Conservation (phyloP, 306 rosid genomes). For the Inga leiocalycina region DNA sequence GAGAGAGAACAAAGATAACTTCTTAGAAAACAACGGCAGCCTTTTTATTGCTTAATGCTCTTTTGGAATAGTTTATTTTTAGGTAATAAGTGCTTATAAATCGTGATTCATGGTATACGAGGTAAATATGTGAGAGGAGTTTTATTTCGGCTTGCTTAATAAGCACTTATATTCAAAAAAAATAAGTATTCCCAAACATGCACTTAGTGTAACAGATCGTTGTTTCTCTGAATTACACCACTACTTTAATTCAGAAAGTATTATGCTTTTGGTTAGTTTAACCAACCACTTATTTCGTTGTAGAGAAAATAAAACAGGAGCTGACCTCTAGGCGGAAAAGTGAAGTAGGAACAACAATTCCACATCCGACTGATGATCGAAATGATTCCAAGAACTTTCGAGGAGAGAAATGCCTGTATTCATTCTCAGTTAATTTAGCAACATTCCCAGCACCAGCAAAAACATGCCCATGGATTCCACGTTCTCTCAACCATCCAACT, state of each 20-base stretch:
- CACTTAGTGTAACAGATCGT: neutral
- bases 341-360: slow-evolving; percentile 84
- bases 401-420: slow-evolving; percentile 66
- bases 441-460: slow-evolving; percentile 93
- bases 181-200: no score
- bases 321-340: slow-evolving; percentile 94
- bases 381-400: slow-evolving; percentile 71
- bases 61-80: no score
- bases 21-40: neutral
- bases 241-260: slow-evolving; percentile 20
- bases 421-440: slow-evolving; percentile 81
- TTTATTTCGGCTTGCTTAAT: no score
- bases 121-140: no score
- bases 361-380: slow-evolving; percentile 84
- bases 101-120: no score
- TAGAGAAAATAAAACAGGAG: slow-evolving; percentile 27
- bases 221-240: slow-evolving; percentile 21
- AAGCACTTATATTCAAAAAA: no score
- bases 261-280: slow-evolving; percentile 17
- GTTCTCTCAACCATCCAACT: slow-evolving; percentile 79
- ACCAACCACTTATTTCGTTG: neutral
- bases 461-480: slow-evolving; percentile 88
- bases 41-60: neutral
- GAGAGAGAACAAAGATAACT: neutral
- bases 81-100: no score